Evolutionary conservation across 2,329 filamentous ascomycete genomes (phyloP).

Genomic region (Rasamsonia emersonii): DNA sequence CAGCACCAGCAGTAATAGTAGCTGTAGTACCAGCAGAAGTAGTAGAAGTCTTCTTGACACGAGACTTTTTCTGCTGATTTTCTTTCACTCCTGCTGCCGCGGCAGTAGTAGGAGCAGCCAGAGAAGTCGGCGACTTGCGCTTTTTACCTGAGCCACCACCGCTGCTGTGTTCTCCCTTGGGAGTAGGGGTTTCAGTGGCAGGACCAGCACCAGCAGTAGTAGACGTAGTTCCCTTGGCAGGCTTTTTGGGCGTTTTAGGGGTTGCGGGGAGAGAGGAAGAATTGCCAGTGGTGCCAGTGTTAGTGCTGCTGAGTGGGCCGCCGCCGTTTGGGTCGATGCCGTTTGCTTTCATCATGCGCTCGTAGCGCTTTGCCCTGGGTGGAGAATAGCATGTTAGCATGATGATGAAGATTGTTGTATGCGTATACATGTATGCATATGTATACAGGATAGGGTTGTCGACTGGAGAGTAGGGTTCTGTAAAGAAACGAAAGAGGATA

Average conservation of each 20-base stretch:
- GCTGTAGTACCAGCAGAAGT: too few relatives aligned
- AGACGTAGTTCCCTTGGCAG: background rate
- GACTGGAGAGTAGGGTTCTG: background rate
- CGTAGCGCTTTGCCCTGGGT: constrained; percentile 58
- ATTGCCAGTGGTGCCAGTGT: background rate
- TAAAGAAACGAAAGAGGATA: constrained; percentile 1
- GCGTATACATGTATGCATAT: constrained; percentile 1
- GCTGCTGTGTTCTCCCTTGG: background rate
- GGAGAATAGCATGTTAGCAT: too few relatives aligned
- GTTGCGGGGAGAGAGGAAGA: background rate
- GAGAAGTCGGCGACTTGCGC: too few relatives aligned
- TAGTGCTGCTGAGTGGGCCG: background rate
- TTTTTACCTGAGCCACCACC: background rate
- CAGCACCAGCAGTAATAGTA: too few relatives aligned
- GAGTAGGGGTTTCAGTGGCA: background rate
- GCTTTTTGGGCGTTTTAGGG: too few relatives aligned
- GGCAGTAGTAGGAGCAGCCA: background rate
- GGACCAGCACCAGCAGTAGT: background rate
- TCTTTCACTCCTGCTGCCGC: too few relatives aligned
- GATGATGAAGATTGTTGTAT: too few relatives aligned
- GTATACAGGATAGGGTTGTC: background rate
- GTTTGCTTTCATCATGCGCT: constrained; percentile 55
- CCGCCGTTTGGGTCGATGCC: constrained; percentile 32
- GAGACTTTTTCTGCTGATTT: too few relatives aligned
- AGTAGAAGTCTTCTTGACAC: too few relatives aligned